phyloP scores from a whole-genome alignment of 495 filamentous ascomycete genomes.

The Lepraria neglecta region DNA sequence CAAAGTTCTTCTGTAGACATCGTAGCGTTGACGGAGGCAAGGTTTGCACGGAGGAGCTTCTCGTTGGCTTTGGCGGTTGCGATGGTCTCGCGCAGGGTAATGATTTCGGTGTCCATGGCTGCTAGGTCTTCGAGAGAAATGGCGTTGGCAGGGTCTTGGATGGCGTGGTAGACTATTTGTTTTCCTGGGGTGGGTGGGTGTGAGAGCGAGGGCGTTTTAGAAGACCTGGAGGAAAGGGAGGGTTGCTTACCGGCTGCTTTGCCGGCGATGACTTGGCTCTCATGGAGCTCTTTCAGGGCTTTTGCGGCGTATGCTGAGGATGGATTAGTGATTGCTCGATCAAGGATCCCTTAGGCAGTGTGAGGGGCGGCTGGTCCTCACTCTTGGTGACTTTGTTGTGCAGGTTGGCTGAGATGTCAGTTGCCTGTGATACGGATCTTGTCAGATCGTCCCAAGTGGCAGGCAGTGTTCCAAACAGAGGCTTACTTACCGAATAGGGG shows the following conservation, averaged over 20 bases:
- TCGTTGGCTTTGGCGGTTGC: constrained; percentile 42
- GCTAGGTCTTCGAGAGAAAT: constrained; percentile 41
- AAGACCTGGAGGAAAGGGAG: background rate
- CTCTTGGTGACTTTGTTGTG: constrained; percentile 63
- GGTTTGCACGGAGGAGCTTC: constrained; percentile 45
- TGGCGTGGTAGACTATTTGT: constrained; percentile 56
- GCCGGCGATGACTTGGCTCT: constrained; percentile 52
- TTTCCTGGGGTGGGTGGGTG: constrained; percentile 41
- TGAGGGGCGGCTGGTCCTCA: constrained; percentile 25
- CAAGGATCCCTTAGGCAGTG: constrained; percentile 11
- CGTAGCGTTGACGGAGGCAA: constrained; percentile 43
- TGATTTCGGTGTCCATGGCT: constrained; percentile 45
- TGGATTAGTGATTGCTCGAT: constrained; percentile 13
- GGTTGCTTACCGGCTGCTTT: constrained; percentile 46
- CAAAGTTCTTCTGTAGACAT: constrained; percentile 50
- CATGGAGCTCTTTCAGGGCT: constrained; percentile 56
- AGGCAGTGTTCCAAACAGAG: constrained; percentile 17
- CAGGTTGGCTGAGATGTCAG: constrained; percentile 59
- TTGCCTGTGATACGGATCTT: constrained; percentile 39
- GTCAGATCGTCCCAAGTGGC: constrained; percentile 26
- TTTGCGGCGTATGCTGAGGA: constrained; percentile 52
- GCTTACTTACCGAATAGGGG: constrained; percentile 49
- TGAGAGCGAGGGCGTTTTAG: background rate
- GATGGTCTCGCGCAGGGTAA: constrained; percentile 45
- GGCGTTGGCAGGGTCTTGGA: constrained; percentile 46